Conservation (phyloP, 1,284 basidiomycete species). For the Malassezia obtusa region DNA sequence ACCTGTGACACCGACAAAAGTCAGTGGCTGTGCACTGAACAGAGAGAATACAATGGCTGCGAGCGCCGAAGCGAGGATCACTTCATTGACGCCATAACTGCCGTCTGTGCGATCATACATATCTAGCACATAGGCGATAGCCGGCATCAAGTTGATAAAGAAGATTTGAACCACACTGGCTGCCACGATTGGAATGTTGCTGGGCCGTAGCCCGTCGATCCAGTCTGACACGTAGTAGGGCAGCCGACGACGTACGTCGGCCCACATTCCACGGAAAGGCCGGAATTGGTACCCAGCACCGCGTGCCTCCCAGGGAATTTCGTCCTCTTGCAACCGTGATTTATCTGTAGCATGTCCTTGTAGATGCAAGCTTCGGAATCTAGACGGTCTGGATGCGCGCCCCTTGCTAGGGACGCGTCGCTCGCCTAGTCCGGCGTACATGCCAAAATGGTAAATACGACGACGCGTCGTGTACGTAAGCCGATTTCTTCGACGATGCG, state of each 20-base stretch:
- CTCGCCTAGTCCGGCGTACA: background rate
- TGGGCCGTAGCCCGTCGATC: slow-evolving; percentile 25
- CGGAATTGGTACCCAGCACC: slow-evolving; percentile 37
- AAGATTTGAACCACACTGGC: slow-evolving; percentile 38
- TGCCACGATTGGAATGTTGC: slow-evolving; percentile 29
- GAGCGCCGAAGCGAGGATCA: slow-evolving; percentile 55
- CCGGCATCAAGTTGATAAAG: slow-evolving; percentile 61
- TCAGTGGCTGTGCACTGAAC: slow-evolving; percentile 80
- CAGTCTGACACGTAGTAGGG: slow-evolving; percentile 57
- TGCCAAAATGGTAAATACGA: background rate
- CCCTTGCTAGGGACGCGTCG: background rate
- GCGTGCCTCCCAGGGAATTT: slow-evolving; percentile 43
- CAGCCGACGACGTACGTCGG: slow-evolving; percentile 64
- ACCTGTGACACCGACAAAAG: slow-evolving; percentile 89
- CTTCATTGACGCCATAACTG: slow-evolving; percentile 82
- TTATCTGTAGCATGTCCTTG: background rate
- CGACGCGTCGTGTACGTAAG: slow-evolving; percentile 1
- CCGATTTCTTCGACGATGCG: slow-evolving; percentile 47
- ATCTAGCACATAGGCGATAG: slow-evolving; percentile 83
- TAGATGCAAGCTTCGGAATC: no score
- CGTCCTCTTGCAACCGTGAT: background rate
- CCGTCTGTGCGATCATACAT: slow-evolving; percentile 76
- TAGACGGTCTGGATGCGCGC: background rate
- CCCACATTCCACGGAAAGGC: slow-evolving; percentile 63
- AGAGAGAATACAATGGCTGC: slow-evolving; percentile 82